A percentile compares a stretch with the other conserved stretches of the same genome.
phyloP scores from a whole-genome alignment of 352 stramenopile genomes.

The Achlya hypogyna region DNA sequence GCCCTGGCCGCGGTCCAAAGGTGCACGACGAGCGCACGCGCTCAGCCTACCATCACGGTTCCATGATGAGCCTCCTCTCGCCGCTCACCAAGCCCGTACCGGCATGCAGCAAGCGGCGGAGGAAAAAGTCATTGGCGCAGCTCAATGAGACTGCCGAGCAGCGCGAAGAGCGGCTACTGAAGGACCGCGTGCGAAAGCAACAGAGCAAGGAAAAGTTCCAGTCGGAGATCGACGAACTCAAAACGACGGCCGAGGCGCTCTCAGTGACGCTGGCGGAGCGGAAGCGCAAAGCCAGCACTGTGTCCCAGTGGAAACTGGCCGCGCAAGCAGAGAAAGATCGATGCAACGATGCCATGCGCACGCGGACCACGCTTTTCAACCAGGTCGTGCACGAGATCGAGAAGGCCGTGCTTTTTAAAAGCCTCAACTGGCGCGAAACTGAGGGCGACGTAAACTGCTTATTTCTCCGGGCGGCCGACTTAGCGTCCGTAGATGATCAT shows the following conservation, averaged over 20 bases:
- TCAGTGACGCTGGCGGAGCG: background rate
- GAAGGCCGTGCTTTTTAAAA: slow-evolving; percentile 8
- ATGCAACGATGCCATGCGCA: background rate
- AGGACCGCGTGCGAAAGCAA: slow-evolving; percentile 8
- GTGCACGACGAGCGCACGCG: background rate
- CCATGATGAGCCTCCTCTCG: background rate
- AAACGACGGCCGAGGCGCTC: background rate
- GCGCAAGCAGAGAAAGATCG: background rate
- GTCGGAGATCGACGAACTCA: background rate
- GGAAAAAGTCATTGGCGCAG: background rate
- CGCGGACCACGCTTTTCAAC: background rate
- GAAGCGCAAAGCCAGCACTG: background rate
- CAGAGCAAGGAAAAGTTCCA: slow-evolving; percentile 5
- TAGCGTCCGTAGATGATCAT: slow-evolving; percentile 8
- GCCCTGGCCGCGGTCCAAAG: background rate
- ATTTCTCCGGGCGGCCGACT: background rate
- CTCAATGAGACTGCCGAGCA: background rate
- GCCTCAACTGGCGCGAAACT: background rate
- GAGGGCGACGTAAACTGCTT: background rate
- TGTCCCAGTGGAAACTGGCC: background rate
- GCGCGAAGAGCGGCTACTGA: background rate
- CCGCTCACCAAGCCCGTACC: background rate
- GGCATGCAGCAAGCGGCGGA: background rate
- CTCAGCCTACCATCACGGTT: background rate
- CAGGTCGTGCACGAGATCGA: slow-evolving; percentile 2